Conservation (phyloP, 202 grass and related monocot genomes). For the Alloteropsis angusta region DNA sequence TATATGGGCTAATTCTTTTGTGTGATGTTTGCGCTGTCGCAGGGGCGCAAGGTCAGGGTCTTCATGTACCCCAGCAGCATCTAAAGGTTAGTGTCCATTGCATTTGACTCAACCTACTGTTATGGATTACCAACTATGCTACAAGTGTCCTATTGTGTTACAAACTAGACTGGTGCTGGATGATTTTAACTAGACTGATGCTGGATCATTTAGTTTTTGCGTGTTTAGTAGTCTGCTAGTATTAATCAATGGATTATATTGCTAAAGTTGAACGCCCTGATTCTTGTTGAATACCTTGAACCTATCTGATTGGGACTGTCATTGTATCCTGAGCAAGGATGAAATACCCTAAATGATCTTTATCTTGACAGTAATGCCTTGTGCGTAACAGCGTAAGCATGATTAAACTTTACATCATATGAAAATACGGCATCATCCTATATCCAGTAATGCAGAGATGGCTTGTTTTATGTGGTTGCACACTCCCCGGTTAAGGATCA, state of each 20-base stretch:
- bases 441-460: neutral
- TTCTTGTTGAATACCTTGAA: neutral
- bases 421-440: neutral
- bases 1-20: neutral
- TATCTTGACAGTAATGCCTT: neutral
- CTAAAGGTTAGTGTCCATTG: slow-evolving; percentile 61
- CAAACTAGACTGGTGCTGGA: too few species aligned
- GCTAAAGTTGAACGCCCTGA: neutral
- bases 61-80: slow-evolving; percentile 92
- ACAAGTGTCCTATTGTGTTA: too few species aligned
- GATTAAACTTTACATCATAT: neutral
- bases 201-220: neutral
- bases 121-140: too few species aligned
- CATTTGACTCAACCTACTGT: too few species aligned
- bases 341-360: neutral
- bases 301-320: neutral
- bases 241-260: neutral
- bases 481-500: neutral
- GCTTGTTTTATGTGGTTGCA: neutral
- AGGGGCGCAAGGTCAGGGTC: slow-evolving; percentile 75
- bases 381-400: neutral
- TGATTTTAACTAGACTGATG: too few species aligned
- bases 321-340: neutral
- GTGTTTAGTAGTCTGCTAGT: neutral
- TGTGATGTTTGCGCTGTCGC: neutral